phyloP scores from a whole-genome alignment of 495 filamentous ascomycete species.

The Penicillium nucicola region DNA sequence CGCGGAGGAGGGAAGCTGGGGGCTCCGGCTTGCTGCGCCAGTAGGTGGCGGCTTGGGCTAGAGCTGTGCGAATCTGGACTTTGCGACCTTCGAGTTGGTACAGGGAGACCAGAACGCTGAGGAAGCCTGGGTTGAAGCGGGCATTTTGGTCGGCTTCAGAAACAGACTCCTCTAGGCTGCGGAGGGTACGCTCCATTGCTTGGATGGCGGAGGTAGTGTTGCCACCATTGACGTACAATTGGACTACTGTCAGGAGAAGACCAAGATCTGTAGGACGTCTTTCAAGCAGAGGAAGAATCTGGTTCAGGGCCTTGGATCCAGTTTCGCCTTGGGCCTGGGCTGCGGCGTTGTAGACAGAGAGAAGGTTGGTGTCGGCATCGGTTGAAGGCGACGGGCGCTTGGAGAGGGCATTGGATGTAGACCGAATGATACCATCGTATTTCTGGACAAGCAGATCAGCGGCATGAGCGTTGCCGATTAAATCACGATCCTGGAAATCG shows the following conservation, averaged over 20 bases:
- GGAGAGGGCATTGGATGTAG: conserved; percentile 57
- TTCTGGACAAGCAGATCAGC: conserved; percentile 79
- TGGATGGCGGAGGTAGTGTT: conserved; percentile 75
- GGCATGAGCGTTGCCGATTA: conserved; percentile 66
- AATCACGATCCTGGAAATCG: conserved; percentile 65
- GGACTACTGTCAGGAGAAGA: conserved; percentile 75
- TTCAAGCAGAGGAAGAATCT: conserved; percentile 70
- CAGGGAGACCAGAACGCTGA: conserved; percentile 77
- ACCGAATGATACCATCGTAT: conserved; percentile 64
- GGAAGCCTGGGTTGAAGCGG: conserved; percentile 80
- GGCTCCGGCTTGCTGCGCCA: conserved; percentile 62
- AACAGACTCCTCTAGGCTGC: conserved; percentile 64
- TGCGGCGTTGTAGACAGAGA: conserved; percentile 79
- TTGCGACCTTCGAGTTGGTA: conserved; percentile 79
- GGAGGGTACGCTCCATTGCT: conserved; percentile 71
- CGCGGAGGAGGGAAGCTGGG: conserved; percentile 62
- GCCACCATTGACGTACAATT: conserved; percentile 72
- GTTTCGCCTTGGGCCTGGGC: conserved; percentile 63
- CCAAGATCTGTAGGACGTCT: conserved; percentile 80
- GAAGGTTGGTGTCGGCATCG: conserved; percentile 55
- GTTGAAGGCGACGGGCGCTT: conserved; percentile 51
- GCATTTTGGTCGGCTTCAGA: conserved; percentile 61
- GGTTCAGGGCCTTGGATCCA: conserved; percentile 67
- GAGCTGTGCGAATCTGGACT: conserved; percentile 61
- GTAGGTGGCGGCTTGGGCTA: conserved; percentile 78